phyloP scores from a whole-genome alignment of 306 rosid genomes.

The Dalbergia cochinchinensis region DNA sequence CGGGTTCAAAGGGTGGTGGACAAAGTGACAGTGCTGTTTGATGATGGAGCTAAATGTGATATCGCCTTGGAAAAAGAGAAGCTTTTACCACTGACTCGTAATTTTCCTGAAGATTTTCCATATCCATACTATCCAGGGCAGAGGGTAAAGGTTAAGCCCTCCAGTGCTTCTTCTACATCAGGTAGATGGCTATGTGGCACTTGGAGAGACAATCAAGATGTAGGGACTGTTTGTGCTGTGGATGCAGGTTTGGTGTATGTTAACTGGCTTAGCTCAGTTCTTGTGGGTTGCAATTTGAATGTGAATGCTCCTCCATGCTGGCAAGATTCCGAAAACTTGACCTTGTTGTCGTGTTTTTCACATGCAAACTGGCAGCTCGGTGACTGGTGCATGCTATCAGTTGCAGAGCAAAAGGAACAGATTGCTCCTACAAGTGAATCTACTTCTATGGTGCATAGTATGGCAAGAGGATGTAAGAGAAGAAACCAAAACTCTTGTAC shows the following conservation, averaged over 20 bases:
- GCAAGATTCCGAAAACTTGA: conserved; percentile 76
- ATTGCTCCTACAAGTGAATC: conserved; percentile 48
- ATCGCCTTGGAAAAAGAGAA: conserved; percentile 69
- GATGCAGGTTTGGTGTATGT: conserved; percentile 82
- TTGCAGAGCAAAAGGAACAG: conserved; percentile 47
- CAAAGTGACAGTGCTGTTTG: conserved; percentile 72
- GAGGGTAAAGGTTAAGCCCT: conserved; percentile 72
- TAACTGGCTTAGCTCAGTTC: conserved; percentile 78
- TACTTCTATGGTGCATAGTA: conserved; percentile 48
- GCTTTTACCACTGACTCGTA: conserved; percentile 66
- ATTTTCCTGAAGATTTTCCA: conserved; percentile 77
- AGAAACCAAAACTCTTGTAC: conserved; percentile 51
- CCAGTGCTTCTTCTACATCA: conserved; percentile 65
- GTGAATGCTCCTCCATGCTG: conserved; percentile 64
- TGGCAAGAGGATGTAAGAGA: conserved; percentile 53
- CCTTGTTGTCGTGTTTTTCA: conserved; percentile 70
- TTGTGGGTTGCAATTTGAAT: conserved; percentile 49
- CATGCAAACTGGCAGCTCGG: conserved; percentile 93
- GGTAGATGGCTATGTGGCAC: conserved; percentile 80
- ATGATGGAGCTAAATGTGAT: conserved; percentile 76
- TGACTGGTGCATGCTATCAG: conserved; percentile 84
- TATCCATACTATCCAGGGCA: conserved; percentile 94
- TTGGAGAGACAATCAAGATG: conserved; percentile 75
- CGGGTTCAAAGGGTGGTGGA: conserved; percentile 76
- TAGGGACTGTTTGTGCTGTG: conserved; percentile 81